Evolutionary conservation across 2,329 filamentous ascomycete genomes (phyloP).

Genomic region (Fusarium algeriense): DNA sequence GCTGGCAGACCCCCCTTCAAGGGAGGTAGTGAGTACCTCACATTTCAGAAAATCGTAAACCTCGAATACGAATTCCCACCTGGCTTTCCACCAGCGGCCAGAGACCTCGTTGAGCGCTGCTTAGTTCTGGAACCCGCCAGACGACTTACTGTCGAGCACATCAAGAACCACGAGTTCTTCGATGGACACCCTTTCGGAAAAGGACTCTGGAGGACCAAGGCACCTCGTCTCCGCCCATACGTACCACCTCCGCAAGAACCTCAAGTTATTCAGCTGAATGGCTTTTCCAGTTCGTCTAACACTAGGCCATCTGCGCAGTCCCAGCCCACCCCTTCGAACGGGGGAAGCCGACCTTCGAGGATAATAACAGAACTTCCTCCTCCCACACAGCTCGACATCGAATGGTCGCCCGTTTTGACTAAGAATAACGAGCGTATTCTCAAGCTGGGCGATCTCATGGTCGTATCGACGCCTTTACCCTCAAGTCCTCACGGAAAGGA

Average conservation of each 20-base stretch:
- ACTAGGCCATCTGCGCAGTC: conserved; percentile 53
- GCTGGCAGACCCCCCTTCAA: conserved; percentile 98
- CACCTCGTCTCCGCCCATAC: conserved; percentile 87
- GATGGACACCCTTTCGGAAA: conserved; percentile 87
- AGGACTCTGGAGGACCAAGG: conserved; percentile 87
- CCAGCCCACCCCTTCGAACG: conserved; percentile 57
- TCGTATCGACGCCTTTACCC: conserved; percentile 81
- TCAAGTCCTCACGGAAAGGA: conserved; percentile 79
- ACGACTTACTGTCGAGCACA: conserved; percentile 91
- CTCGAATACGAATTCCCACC: conserved; percentile 94
- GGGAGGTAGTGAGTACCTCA: conserved; percentile 93
- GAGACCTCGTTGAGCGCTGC: conserved; percentile 89
- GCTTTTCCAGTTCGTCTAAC: conserved; percentile 54
- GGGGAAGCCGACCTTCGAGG: conserved; percentile 73
- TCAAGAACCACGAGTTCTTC: conserved; percentile 97
- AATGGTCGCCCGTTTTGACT: conserved; percentile 97
- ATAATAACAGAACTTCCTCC: conserved; percentile 96
- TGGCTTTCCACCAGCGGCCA: conserved; percentile 87
- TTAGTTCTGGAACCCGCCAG: conserved; percentile 88
- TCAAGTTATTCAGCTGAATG: conserved; percentile 79
- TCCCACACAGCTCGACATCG: conserved; percentile 96
- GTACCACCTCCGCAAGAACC: conserved; percentile 81
- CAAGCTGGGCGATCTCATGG: conserved; percentile 91
- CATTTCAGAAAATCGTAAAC: conserved; percentile 97
- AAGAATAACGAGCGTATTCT: conserved; percentile 92